These are phyloP conservation scores for Globisporangium radiosum DNA, from an alignment of 352 stramenopile species.

Conservation along the genomic window DNA sequence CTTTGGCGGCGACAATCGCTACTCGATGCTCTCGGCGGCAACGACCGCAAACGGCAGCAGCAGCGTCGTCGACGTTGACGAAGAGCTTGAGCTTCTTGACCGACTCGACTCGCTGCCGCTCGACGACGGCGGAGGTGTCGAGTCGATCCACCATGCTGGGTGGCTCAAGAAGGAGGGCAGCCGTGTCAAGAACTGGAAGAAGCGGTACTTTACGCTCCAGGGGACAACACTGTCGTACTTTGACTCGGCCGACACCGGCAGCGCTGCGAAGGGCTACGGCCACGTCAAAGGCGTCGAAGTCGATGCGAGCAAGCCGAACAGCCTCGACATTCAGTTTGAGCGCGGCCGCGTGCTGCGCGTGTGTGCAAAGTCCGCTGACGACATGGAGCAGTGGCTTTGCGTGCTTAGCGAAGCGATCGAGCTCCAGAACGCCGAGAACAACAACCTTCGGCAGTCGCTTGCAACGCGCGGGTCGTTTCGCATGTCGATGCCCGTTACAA, in stretches of 20 bases:
- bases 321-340: constrained; percentile 74
- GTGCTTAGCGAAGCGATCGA: constrained; percentile 71
- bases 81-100: constrained; percentile 47
- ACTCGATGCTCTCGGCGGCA: constrained; percentile 34
- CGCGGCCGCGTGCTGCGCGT: constrained; percentile 71
- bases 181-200: constrained; percentile 78
- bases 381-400: constrained; percentile 74
- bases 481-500: constrained; percentile 18
- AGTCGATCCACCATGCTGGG: constrained; percentile 60
- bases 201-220: constrained; percentile 69
- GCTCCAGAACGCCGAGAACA: constrained; percentile 40
- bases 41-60: constrained; percentile 17
- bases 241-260: constrained; percentile 66
- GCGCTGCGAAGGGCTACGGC: constrained; percentile 72
- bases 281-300: constrained; percentile 73
- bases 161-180: constrained; percentile 79
- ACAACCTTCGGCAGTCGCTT: constrained; percentile 53
- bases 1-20: constrained; percentile 19
- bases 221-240: constrained; percentile 81
- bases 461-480: constrained; percentile 35
- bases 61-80: constrained; percentile 36
- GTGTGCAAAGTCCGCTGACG: constrained; percentile 41
- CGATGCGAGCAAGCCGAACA: constrained; percentile 44
- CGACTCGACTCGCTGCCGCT: constrained; percentile 48
- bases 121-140: constrained; percentile 31